These are phyloP conservation scores for Tuber aestivum DNA, from an alignment of 495 filamentous ascomycete genomes.

Conservation along the genomic window DNA sequence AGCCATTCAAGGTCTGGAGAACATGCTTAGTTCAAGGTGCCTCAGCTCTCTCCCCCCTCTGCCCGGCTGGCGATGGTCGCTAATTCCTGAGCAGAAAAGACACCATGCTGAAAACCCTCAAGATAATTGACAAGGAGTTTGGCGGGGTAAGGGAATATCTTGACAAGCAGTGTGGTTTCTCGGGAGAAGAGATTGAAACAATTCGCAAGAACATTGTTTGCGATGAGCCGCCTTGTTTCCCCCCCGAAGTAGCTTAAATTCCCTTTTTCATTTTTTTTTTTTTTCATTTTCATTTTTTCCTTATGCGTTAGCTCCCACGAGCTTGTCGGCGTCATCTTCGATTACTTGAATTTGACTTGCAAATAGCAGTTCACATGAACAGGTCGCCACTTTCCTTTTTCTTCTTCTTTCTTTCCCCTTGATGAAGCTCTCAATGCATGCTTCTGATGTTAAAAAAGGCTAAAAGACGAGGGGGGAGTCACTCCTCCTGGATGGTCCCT, in stretches of 20 bases:
- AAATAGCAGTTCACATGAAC: background rate
- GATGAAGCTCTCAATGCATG: background rate
- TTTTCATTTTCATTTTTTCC: background rate
- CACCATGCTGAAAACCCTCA: slow-evolving; percentile 53
- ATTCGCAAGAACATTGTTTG: slow-evolving; percentile 51
- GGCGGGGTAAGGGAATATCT: slow-evolving; percentile 56
- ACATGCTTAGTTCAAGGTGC: slow-evolving; percentile 52
- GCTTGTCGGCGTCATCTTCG: background rate
- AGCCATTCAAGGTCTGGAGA: slow-evolving; percentile 45
- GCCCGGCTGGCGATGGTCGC: slow-evolving; percentile 11
- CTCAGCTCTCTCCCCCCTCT: slow-evolving; percentile 27
- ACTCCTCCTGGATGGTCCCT: background rate
- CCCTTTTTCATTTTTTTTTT: background rate
- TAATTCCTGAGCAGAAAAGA: slow-evolving; percentile 45
- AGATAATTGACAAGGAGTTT: slow-evolving; percentile 50
- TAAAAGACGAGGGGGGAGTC: background rate
- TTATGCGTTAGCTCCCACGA: background rate
- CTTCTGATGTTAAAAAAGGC: background rate
- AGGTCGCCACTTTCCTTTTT: background rate
- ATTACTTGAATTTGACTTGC: background rate
- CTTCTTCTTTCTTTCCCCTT: background rate
- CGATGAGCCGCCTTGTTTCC: slow-evolving; percentile 33
- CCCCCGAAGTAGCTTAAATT: slow-evolving; percentile 6
- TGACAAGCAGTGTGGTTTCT: slow-evolving; percentile 50
- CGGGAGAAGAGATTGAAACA: slow-evolving; percentile 48